These are phyloP conservation scores for Arxiozyma telluris DNA, from an alignment of 1,139 yeast genomes.

Conservation along the genomic window DNA sequence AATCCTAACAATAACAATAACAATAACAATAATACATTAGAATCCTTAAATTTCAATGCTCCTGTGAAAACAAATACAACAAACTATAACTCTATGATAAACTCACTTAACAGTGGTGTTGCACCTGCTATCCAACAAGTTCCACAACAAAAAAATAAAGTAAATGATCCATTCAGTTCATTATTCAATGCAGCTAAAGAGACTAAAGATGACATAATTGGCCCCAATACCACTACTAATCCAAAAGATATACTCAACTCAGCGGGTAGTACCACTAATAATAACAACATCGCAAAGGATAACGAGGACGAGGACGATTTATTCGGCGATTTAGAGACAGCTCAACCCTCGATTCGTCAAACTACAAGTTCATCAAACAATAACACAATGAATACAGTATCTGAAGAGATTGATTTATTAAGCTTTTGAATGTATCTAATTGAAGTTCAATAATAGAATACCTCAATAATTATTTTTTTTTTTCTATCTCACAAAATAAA, in stretches of 20 bases:
- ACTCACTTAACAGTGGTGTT: conserved; percentile 7
- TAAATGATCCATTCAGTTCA: conserved; percentile 73
- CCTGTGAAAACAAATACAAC: conserved; percentile 11
- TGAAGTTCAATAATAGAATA: background rate
- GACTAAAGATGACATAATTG: conserved; percentile 14
- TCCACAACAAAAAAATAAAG: conserved; percentile 19
- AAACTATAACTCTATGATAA: background rate
- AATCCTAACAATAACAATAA: conserved; percentile 5
- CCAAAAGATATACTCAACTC: background rate
- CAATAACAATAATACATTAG: conserved; percentile 8
- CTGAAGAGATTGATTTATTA: conserved; percentile 37
- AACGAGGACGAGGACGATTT: conserved; percentile 21
- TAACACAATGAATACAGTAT: conserved; percentile 13
- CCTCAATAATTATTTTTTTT: background rate
- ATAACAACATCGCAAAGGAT: conserved; percentile 3
- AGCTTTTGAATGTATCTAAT: conserved; percentile 30
- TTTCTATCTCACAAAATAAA: too few relatives aligned
- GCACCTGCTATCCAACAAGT: conserved; percentile 30
- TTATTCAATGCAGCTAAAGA: conserved; percentile 65
- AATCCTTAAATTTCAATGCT: conserved; percentile 7
- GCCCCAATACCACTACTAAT: background rate
- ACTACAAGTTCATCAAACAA: background rate
- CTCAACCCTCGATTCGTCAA: conserved; percentile 10
- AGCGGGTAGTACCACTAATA: conserved; percentile 5
- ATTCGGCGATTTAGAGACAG: conserved; percentile 27